phyloP scores from a whole-genome alignment of 306 rosid genomes.

The Acacia acuminata region DNA sequence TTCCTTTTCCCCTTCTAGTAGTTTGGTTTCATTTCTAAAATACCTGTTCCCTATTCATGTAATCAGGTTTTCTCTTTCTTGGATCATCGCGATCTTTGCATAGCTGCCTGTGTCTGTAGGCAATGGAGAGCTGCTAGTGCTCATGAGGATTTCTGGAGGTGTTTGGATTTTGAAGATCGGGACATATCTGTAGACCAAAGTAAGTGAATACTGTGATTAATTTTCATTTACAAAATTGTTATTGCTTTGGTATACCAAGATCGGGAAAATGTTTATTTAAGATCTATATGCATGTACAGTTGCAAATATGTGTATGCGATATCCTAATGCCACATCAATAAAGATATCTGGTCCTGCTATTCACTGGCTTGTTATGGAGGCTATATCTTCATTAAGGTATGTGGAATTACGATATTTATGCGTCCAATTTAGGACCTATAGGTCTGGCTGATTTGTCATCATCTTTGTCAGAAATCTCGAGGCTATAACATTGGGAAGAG shows the following conservation, averaged over 20 bases:
- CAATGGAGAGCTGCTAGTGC: slow-evolving; percentile 91
- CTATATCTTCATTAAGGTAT: slow-evolving; percentile 67
- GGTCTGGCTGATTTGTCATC: slow-evolving; percentile 30
- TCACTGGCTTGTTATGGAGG: slow-evolving; percentile 63
- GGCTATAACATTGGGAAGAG: slow-evolving; percentile 68
- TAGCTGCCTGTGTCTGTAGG: slow-evolving; percentile 79
- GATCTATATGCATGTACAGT: slow-evolving; percentile 48
- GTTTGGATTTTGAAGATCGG: slow-evolving; percentile 73
- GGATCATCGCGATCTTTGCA: slow-evolving; percentile 78
- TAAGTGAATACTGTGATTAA: slow-evolving; percentile 41
- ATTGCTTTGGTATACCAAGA: neutral
- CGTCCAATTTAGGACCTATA: neutral
- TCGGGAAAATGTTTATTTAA: neutral
- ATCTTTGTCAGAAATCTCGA: slow-evolving; percentile 66
- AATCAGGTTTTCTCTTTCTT: slow-evolving; percentile 89
- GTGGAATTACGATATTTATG: slow-evolving; percentile 14
- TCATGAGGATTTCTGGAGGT: slow-evolving; percentile 89
- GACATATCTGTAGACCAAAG: slow-evolving; percentile 77
- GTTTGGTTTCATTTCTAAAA: neutral
- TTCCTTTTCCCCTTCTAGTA: neutral
- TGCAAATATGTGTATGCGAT: slow-evolving; percentile 72
- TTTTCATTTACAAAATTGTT: neutral
- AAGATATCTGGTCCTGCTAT: slow-evolving; percentile 60
- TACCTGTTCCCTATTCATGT: neutral
- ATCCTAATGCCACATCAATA: slow-evolving; percentile 76